Evolutionary conservation across 129 eudicot genomes (phyloP).

Genomic region (Arctium lappa): DNA sequence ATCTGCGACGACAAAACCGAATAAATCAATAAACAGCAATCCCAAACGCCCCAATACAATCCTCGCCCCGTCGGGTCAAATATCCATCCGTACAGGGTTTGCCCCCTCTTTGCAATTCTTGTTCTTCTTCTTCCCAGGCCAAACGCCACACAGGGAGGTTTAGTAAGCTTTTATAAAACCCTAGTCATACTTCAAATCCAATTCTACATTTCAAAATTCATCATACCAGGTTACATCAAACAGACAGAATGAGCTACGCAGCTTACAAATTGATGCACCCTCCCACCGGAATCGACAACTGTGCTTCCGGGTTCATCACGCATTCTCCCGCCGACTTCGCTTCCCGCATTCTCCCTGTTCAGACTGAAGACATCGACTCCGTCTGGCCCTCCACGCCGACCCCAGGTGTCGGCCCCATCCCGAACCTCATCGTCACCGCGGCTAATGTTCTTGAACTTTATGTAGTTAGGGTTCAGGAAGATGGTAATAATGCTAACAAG

Average conservation of each 20-base stretch:
- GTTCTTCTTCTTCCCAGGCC: not conserved
- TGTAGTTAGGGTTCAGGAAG: conserved; percentile 59
- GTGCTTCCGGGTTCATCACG: conserved; percentile 90
- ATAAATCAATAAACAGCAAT: too few species aligned
- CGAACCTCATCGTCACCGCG: conserved; percentile 72
- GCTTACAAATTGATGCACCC: conserved; percentile 90
- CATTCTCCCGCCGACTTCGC: conserved; percentile 57
- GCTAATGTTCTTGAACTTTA: conserved; percentile 77
- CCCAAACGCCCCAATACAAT: not conserved
- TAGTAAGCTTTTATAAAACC: conserved; percentile 19
- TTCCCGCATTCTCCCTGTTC: conserved; percentile 42
- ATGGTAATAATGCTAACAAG: conserved; percentile 18
- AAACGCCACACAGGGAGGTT: conserved; percentile 18
- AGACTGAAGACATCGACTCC: conserved; percentile 61
- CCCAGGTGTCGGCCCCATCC: conserved; percentile 53
- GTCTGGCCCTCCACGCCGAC: conserved; percentile 50
- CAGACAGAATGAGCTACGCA: conserved; percentile 80
- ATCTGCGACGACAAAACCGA: too few species aligned
- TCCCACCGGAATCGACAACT: conserved; percentile 88
- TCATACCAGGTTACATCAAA: not conserved
- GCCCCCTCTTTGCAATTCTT: not conserved
- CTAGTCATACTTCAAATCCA: conserved; percentile 20
- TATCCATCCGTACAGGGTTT: not conserved
- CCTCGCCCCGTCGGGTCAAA: not conserved
- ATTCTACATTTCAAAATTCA: conserved; percentile 7